These are phyloP conservation scores for Chloris gayana DNA, from an alignment of 176 grass and related monocot genomes.

Conservation along the genomic window DNA sequence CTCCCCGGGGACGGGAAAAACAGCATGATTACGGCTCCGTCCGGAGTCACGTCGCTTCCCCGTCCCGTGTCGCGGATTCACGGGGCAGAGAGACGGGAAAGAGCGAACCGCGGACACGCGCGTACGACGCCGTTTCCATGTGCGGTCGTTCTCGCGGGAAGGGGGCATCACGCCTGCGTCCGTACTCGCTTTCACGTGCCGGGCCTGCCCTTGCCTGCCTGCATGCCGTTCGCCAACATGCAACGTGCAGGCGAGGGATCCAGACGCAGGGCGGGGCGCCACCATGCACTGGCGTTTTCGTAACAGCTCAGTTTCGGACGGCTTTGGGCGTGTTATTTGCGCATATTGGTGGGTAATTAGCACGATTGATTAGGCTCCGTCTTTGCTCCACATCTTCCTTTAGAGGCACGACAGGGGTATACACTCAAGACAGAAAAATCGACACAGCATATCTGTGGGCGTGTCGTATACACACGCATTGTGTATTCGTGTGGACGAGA, in stretches of 20 bases:
- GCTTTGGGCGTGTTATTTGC: background rate
- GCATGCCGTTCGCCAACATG: constrained; percentile 25
- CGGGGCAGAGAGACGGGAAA: background rate
- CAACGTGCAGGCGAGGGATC: constrained; percentile 21
- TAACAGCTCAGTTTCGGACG: constrained; percentile 18
- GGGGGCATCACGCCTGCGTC: background rate
- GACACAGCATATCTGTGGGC: background rate
- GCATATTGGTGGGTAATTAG: no score
- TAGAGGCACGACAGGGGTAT: background rate
- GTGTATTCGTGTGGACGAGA: constrained; percentile 15
- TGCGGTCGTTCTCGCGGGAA: constrained; percentile 3
- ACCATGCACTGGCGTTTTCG: background rate
- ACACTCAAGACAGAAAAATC: background rate
- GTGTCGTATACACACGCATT: background rate
- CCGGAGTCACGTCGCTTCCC: constrained; percentile 27
- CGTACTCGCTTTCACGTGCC: constrained; percentile 32
- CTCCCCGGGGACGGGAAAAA: background rate
- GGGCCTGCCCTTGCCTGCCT: background rate
- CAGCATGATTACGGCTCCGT: constrained; percentile 20
- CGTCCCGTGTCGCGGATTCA: constrained; percentile 27
- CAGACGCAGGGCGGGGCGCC: no score
- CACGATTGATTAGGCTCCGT: background rate
- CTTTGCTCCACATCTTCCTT: background rate
- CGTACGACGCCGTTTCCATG: constrained; percentile 15
- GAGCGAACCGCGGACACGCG: background rate